Evolutionary conservation across 805 yeast species (phyloP), one percentile per base, ranked within the genome.

Genomic region (Metschnikowia kunwiensis): DNA sequence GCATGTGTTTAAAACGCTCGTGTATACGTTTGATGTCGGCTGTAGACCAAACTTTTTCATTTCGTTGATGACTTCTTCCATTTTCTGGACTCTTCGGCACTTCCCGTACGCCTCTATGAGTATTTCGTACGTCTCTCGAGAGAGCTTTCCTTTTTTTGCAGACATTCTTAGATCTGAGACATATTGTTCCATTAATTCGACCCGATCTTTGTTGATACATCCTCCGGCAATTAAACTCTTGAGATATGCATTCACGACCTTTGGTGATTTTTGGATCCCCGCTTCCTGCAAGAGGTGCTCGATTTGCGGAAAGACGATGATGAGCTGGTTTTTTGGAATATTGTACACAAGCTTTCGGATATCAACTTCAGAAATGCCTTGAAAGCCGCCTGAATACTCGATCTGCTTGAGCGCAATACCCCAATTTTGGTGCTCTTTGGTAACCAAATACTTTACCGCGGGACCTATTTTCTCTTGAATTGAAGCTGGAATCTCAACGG

Each of bases 1-100:
- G 50, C 82, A 77, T 16, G 85, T 68, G 42, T 80, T 79, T 27
- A 86, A 52, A 5, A 82, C 68, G 26, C 77, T 75, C 3, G 82
- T 70, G 46, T 78, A 79, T 1, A 80, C 61, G 4, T 56, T 51
- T 4, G 65, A 54, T 11, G 72, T 61, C 4, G 80, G 78, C 27
- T 60, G 61, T 4, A 74, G 40, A 1, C 62, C 67, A 4, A 27
- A 30, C 5, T 42, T 40, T 24, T 59, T 57, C 70, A 77, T 70
- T 41, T 63, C 63, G 2, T 44, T 34, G 24, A 75, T 45, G 19
- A 58, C 51, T 2, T 49, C 34, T 34, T 74, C 67, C 30, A 76
- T 67, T 30, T 60, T 62, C 1, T 44, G 54, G 28, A 75, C 44
- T 34, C 68, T 51, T 20, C 50, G 52, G 14, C 42, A 43, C 47